Evolutionary conservation across 257 asterid species (phyloP).

Genomic region (Oldenlandia corymbosa): DNA sequence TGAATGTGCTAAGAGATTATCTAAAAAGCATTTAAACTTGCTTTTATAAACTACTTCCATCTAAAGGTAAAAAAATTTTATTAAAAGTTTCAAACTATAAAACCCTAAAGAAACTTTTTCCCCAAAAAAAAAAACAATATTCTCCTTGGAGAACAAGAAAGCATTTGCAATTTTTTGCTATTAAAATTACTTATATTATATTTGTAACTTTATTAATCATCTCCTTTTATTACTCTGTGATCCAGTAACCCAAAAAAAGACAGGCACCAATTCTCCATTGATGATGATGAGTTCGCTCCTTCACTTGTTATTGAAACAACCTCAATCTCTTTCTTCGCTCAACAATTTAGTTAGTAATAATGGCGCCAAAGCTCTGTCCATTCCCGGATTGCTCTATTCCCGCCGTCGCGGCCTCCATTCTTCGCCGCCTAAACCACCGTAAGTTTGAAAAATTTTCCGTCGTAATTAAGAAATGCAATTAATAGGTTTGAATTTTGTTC

Average conservation of each 20-base stretch:
- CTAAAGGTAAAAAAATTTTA: no score
- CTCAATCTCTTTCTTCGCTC: slow-evolving; percentile 14
- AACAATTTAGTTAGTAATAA: not conserved
- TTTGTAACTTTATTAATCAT: no score
- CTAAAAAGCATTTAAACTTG: no score
- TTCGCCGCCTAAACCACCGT: slow-evolving; percentile 15
- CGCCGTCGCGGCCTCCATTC: slow-evolving; percentile 3
- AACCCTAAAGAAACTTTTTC: no score
- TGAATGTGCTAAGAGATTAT: no score
- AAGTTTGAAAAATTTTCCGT: not conserved
- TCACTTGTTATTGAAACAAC: slow-evolving; percentile 7
- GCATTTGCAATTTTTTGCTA: no score
- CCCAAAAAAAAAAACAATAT: no score
- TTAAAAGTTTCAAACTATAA: no score
- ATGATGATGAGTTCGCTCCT: slow-evolving; percentile 17
- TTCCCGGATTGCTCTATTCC: slow-evolving; percentile 7
- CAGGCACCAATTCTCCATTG: not conserved
- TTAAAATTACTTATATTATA: no score
- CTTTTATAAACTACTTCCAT: no score
- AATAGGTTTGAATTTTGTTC: not conserved
- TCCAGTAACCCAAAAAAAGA: not conserved
- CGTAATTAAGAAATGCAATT: no score
- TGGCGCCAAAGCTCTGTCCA: slow-evolving; percentile 5
- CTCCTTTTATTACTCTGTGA: not conserved
- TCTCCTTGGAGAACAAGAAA: no score